Evolutionary conservation across 2,329 filamentous ascomycete species (phyloP), one percentile per base, ranked within the genome.

Genomic region (Dothiorella sarmentorum): DNA sequence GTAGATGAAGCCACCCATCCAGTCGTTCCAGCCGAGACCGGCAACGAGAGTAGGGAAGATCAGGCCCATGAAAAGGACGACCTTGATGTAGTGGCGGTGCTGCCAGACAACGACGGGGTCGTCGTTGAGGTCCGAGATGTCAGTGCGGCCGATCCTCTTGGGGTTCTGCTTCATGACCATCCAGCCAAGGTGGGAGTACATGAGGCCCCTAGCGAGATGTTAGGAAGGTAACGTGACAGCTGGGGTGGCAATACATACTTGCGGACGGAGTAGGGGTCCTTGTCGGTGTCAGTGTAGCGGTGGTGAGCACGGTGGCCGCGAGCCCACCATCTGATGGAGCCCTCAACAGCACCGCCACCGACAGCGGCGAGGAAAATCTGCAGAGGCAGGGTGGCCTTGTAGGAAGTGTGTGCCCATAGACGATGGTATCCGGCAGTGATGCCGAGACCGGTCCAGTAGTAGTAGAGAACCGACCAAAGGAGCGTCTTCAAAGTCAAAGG

Each of bases 361-460:
- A 78, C 75, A 53, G 72, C 72, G 29, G 78, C 78, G 59, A 80
- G 72, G 69, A 77, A 80, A 61, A 80, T 69, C 68, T 75, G 74
- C 57, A 80, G 66, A n/a, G 76, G 76, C 2, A 71, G 62, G 11
- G 64, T 63, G 11, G 77, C 78, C 42, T 74, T 75, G 69, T 78
- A 80, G 2, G 76, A 78, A 62, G 73, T 76, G 69, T 80, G 78
- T 57, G 72, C 71, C 90, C 90, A 95, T 47, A 94, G 83, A 76
- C 90, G 85, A 71, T 94, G 87, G 74, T 90, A 90, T 20, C 71
- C 71, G 18, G 72, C 71, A 7, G 72, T 73, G 60, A 74, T 75
- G 61, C 90, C 90, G 53, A 94, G 80, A 70, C 90, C 82, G 51
- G 89, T 91, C 80, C 88, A 87, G 79, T 91, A 92, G 76, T 95